These are phyloP conservation scores for Yamadazyma olivae DNA, from an alignment of 805 yeast species.

Conservation along the genomic window DNA sequence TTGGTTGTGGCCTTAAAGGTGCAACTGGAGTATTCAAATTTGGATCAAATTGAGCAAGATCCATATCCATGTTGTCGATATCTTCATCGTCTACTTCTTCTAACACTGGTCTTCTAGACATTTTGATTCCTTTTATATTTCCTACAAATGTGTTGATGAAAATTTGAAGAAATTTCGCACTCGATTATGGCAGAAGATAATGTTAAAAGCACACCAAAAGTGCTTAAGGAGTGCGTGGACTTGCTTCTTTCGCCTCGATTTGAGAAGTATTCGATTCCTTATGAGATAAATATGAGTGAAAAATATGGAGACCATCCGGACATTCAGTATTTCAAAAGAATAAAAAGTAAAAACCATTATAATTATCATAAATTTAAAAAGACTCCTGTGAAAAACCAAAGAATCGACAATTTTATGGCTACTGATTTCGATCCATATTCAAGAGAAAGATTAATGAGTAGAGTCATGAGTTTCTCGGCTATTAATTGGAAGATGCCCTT, in stretches of 20 bases:
- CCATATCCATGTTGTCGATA: slow-evolving; percentile 91
- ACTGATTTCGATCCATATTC: slow-evolving; percentile 38
- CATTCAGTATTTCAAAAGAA: slow-evolving; percentile 34
- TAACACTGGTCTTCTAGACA: slow-evolving; percentile 57
- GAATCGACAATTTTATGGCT: slow-evolving; percentile 13
- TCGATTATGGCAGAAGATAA: neutral
- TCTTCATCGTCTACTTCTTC: slow-evolving; percentile 83
- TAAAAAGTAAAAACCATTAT: slow-evolving; percentile 35
- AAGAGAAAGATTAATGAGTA: slow-evolving; percentile 27
- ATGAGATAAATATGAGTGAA: slow-evolving; percentile 10
- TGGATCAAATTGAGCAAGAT: slow-evolving; percentile 85
- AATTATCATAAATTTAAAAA: slow-evolving; percentile 31
- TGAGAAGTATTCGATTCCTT: slow-evolving; percentile 13
- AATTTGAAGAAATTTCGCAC: no score
- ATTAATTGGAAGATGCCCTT: slow-evolving; percentile 41
- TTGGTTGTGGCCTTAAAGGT: slow-evolving; percentile 57
- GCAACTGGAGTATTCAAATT: slow-evolving; percentile 64
- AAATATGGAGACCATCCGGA: slow-evolving; percentile 29
- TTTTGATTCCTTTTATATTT: no score
- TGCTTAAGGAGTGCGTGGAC: slow-evolving; percentile 23
- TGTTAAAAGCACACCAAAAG: slow-evolving; percentile 16
- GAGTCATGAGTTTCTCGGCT: slow-evolving; percentile 44
- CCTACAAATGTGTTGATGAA: no score
- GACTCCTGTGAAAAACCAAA: slow-evolving; percentile 8
- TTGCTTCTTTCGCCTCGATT: slow-evolving; percentile 16